Evolutionary conservation across 768 basidiomycete species (phyloP).

Genomic region (Daedaleopsis nitida): DNA sequence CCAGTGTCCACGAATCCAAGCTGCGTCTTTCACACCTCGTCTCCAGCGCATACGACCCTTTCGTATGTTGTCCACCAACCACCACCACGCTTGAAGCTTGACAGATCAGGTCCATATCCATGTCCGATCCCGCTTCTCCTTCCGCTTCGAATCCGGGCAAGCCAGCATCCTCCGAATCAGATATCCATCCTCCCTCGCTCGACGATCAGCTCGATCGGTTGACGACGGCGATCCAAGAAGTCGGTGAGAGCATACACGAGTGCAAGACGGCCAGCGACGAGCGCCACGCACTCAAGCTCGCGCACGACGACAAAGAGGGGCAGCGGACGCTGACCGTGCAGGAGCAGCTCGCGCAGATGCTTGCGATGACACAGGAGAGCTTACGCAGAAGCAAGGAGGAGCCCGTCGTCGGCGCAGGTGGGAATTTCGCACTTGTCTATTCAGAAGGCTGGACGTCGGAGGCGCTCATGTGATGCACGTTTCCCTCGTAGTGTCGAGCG

Average conservation of each 20-base stretch:
- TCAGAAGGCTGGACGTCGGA: background rate
- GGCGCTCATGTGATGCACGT: background rate
- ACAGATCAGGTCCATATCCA: background rate
- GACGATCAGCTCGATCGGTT: conserved; percentile 14
- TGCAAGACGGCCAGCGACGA: conserved; percentile 4
- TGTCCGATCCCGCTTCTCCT: background rate
- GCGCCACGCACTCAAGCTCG: background rate
- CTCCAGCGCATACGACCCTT: background rate
- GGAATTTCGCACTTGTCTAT: background rate
- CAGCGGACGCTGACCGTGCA: conserved; percentile 4
- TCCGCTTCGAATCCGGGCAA: background rate
- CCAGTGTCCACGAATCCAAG: background rate
- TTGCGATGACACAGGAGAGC: conserved; percentile 2
- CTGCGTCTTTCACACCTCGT: background rate
- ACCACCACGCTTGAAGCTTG: background rate
- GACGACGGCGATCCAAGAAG: conserved; percentile 6
- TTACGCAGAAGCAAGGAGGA: conserved; percentile 2
- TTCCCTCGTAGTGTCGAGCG: background rate
- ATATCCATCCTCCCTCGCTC: background rate
- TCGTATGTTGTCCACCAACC: background rate
- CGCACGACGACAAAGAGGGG: background rate
- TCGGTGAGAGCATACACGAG: conserved; percentile 2
- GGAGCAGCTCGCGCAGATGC: conserved; percentile 12
- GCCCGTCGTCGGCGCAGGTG: background rate
- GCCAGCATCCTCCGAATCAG: background rate